phyloP scores from a whole-genome alignment of 1,284 basidiomycete species.

The Trichosporon faecale region DNA sequence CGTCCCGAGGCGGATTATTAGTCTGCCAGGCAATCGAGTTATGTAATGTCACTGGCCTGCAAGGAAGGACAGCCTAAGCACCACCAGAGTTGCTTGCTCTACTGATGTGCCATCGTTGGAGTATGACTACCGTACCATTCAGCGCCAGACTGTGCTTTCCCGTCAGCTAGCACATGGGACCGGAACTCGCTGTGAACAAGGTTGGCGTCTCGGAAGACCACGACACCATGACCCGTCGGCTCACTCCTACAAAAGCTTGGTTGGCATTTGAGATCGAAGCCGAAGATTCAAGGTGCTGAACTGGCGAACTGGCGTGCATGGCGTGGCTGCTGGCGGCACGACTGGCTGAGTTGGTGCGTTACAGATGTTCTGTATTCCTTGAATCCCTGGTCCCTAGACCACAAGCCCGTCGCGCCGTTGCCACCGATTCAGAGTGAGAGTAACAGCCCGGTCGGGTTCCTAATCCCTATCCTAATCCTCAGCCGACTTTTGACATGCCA shows the following conservation, averaged over 20 bases:
- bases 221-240: not conserved
- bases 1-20: not conserved
- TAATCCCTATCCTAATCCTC: not conserved
- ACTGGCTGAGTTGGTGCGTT: not conserved
- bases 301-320: not conserved
- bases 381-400: not conserved
- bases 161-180: not conserved
- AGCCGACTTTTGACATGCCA: not conserved
- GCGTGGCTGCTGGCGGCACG: not conserved
- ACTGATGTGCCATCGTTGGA: not conserved
- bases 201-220: not conserved
- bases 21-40: not conserved
- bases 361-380: constrained; percentile 1
- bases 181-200: not conserved
- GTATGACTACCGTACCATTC: not conserved
- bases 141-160: not conserved
- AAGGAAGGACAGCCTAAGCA: not conserved
- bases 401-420: not conserved
- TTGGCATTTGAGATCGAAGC: not conserved
- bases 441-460: not conserved
- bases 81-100: not conserved
- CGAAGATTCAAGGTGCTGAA: not conserved
- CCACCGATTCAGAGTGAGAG: not conserved
- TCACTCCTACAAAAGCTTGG: not conserved
- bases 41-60: not conserved